Base-by-base conservation (phyloP, 2,329 filamentous ascomycete genomes). In the Beauveria brongniartii region DNA sequence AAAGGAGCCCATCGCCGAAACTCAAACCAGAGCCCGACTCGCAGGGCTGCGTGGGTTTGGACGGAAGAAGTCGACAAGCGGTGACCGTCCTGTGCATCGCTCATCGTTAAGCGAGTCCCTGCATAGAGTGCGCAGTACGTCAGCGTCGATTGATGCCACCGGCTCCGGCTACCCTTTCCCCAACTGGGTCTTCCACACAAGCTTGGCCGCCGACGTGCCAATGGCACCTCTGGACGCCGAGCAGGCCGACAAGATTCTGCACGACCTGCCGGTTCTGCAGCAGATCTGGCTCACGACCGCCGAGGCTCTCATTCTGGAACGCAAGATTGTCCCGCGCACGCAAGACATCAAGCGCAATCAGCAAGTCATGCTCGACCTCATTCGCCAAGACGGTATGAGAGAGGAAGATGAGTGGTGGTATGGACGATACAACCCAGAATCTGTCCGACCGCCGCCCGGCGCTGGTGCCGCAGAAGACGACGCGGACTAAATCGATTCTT, bases 391-490 rank as follows among this genome's bases (percentile, higher is more conserved):
- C 59, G 82, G 81, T 20, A 72, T 80, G 22, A 79, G 80, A 22
- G 80, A 83, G 60, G 79, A 85, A 68, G 84, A 87, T 63, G 80
- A 86, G 65, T 87, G 84, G 82, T 80, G 80, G 75, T 85, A 85
- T 65, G 82, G 83, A 51, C 77, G 77, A 56, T 74, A 72, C 40
- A 77, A 78, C 2, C 77, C 80, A n/a, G 80, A 81, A 37, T 82
- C 80, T n/a, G 75, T 84, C 52, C 77, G 78, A 43, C 81, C 82
- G 43, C 77, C 80, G 14, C 67, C 76, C 1, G 78, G 79, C 63
- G 76, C 75, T 24, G 80, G 79, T 60, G 76, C 75, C n/a, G 80
- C 79, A 57, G 80, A 83, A 64, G 81, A 84, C 62, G 82, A 84
- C 64, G 72, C 74, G 40, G 73, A 75, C 60, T 74, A 64, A 24